Base-by-base conservation (phyloP, 208 protist genomes). In the Trypanosoma grayi region DNA sequence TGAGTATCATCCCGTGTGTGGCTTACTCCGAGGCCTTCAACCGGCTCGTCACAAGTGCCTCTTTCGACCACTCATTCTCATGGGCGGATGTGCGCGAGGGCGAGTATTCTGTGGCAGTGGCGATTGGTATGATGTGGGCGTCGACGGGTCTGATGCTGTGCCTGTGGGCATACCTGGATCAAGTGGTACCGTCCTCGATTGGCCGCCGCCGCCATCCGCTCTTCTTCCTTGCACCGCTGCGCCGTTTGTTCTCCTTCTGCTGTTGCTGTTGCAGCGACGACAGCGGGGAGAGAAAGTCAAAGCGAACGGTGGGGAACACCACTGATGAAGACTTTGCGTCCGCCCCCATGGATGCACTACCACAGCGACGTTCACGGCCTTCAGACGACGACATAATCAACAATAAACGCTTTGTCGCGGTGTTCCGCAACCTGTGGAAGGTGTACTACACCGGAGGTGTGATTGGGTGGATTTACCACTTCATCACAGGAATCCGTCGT, bases 141-240 rank as follows among this genome's bases (percentile, higher is more conserved):
- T 90, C 84, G 20, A 81, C 77, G 39, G 64, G 63, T 11, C 13
- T 87, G 8, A 75, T 94, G 64, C 72, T 92, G 43, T 48, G 92
- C 22, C 60, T 97, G 28, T 77, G 75, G 47, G 76, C 80, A 25
- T 97, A 97, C 71, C 61, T 97, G 10, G 87, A 97, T 67, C 81
- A 75, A 52, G 87, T 97, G 41, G 60, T 84, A 48, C 86, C 85
- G 22, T 73, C 69, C 33, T 70, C 75, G 0, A 77, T 88, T 51
- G 87, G 87, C 25, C 69, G 74, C 45, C 66, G 67, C 33, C 63
- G 60, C 45, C 70, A 84, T 61, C 83, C 81, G 50, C 64, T 90
- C 30, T 94, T 96, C 61, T 96, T 89, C 62, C 58, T 92, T 34
- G 55, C 60, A 33, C 58, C 68, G 25, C 66, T 90, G 20, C 43